Percentiles rank a stretch among this genome's conserved stretches.
Conservation (phyloP, 2,329 filamentous ascomycete genomes). For the Xylaria sp. region DNA sequence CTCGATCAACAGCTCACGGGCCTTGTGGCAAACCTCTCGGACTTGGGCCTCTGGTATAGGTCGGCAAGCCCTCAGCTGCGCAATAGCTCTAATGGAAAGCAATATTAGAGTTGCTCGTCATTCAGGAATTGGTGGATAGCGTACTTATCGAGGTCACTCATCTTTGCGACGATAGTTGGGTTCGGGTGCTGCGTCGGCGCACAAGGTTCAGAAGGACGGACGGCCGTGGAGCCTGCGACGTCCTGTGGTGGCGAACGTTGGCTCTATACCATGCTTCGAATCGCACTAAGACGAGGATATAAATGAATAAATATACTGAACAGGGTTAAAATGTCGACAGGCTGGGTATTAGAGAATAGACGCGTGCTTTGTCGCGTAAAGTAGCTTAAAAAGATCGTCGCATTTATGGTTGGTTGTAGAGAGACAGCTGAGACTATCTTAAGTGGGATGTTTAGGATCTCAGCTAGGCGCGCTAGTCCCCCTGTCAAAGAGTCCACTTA, state of each 20-base stretch:
- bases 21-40: conserved; percentile 96
- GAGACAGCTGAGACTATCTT: not conserved
- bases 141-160: conserved; percentile 96
- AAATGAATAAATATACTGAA: not conserved
- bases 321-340: not conserved
- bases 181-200: conserved; percentile 25
- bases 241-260: conserved; percentile 9
- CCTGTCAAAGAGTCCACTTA: conserved; percentile 16
- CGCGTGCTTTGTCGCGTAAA: not conserved
- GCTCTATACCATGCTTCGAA: conserved; percentile 38
- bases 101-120: conserved; percentile 33
- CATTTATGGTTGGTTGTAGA: not conserved
- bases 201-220: conserved; percentile 20
- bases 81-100: conserved; percentile 77
- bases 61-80: conserved; percentile 92
- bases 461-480: not conserved
- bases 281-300: not conserved
- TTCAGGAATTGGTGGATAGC: conserved; percentile 20
- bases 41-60: conserved; percentile 96
- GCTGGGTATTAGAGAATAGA: not conserved
- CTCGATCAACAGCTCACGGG: conserved; percentile 93
- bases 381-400: not conserved
- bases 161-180: conserved; percentile 53
- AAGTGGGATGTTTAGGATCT: conserved; percentile 10
- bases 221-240: conserved; percentile 22